phyloP scores from a whole-genome alignment of 805 yeast species.

The Wickerhamomyces chambardii region DNA sequence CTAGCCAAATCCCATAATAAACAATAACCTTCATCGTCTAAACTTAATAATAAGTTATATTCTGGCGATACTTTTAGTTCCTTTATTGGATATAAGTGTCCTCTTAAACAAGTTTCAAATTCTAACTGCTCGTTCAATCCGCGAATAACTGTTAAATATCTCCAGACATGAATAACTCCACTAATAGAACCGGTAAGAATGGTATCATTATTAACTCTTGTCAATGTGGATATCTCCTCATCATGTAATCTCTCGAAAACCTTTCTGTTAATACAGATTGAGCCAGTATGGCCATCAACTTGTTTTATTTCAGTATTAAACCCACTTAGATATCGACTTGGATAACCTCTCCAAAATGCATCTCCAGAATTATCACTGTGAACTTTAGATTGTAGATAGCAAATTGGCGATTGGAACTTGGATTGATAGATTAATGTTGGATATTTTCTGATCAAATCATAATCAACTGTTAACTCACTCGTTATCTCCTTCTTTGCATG shows the following conservation, averaged over 20 bases:
- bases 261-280: constrained; percentile 14
- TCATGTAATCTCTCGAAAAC: constrained; percentile 22
- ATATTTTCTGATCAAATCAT: constrained; percentile 18
- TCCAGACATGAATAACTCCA: constrained; percentile 59
- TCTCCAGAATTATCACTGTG: constrained; percentile 22
- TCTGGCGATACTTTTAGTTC: constrained; percentile 40
- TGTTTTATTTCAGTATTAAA: constrained; percentile 12
- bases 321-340: constrained; percentile 19
- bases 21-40: constrained; percentile 46
- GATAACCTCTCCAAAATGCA: constrained; percentile 43
- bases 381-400: constrained; percentile 33
- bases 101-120: constrained; percentile 39
- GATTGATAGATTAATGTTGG: constrained; percentile 37
- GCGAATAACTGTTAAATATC: constrained; percentile 9
- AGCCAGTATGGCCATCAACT: constrained; percentile 12
- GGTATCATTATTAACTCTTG: constrained; percentile 14
- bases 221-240: constrained; percentile 18
- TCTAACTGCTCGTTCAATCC: constrained; percentile 22
- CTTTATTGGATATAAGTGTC: constrained; percentile 41
- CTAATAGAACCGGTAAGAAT: constrained; percentile 34
- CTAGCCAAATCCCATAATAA: constrained; percentile 59
- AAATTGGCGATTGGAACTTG: constrained; percentile 29
- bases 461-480: constrained; percentile 26
- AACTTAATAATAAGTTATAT: constrained; percentile 44
- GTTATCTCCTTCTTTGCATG: constrained; percentile 45